Base-by-base conservation (phyloP, 1,139 yeast genomes). In the Lodderomyces elongisporus region DNA sequence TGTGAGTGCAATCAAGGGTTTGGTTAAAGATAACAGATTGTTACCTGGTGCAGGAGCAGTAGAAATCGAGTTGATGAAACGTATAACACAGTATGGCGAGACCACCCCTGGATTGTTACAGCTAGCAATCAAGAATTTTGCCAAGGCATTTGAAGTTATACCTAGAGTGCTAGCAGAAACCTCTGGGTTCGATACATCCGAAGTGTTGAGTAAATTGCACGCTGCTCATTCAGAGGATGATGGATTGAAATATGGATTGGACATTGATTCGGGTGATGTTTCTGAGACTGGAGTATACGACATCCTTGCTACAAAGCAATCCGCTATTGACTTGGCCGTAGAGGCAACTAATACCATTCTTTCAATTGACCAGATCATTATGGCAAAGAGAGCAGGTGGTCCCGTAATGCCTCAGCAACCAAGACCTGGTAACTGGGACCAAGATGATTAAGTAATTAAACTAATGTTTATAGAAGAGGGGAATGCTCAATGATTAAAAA, bases 331-430 rank as follows among this genome's bases (percentile, higher is more conserved):
- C 47, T 81, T 91, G 45, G 98, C 98, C 10, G 89, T 96, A 4
- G 97, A 91, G 47, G 96, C 97, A 31, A 94, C 96, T 15, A 76
- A 74, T 46, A 91, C 98, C 3, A 85, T 91, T 35, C 71, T 91
- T 44, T 80, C 94, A 16, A 89, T 88, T 30, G 95, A 85, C 58
- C 95, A 84, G 66, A 85, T 85, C 51, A 85, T 85, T 54, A 87
- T 85, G 85, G 95, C 95, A 32, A 85, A 85, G 73, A 77, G 94
- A 53, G 95, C 96, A 2, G 98, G 98, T 46, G 98, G 98, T 17
- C 98, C 98, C 30, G 83, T 72, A 30, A 79, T 88, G 73, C 96
- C 96, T 34, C 73, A 79, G 48, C 95, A 85, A 54, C 84, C 80
- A 47, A 79, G 82, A 56, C 91, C 93, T 29, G 96, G 96, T 39